Base-by-base conservation (phyloP, 1,284 basidiomycete species). In the Ganoderma boninense region DNA sequence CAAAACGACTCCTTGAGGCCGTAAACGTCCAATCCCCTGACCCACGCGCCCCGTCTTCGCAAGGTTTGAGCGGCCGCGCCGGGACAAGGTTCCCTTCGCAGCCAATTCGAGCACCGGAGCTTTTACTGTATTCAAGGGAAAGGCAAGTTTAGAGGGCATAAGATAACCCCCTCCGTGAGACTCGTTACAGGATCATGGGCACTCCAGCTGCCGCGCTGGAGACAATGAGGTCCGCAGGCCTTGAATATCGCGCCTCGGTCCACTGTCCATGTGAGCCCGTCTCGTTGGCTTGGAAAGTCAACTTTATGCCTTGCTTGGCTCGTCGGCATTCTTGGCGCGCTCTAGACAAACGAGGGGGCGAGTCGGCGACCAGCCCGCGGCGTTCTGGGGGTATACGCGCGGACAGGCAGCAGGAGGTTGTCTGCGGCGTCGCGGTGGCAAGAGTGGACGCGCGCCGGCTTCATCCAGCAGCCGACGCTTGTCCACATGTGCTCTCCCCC, bases 81-180 rank as follows among this genome's bases (percentile, higher is more conserved):
- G 14, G n/a, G 38, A 29, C 20, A 59, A 60, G 59, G 40, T 40
- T 38, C 38, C 3, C 40, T 61, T 38, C 59, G 59, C 59, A 23
- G 32, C 49, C 11, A 54, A 54, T 23, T 54, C 49, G 4, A 26
- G 13, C 11, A 13, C 1, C 59, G 59, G 59, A 23, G 10, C 16
- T 26, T 61, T 61, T 61, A 23, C 32, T 32, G 5, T 32, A 32
- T 23, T 20, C 20, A 35, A 40, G 57, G 57, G 57, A 40, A 60
- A 60, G 38, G 59, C n/a, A 61, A 61, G 59, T n/a, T 38, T 38
- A 42, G 38, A 40, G 8, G n/a, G 59, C 35, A 61, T 38, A n/a
- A 61, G 35, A 38, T 23, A 61, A 61, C 35, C 59, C 38, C 35
- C 42, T 40, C 59, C 38, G 59, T 61, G 38, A 14, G 59, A 40